Evolutionary conservation across 345 rosid genomes (phyloP).

Genomic region (Orychophragmus violaceus): DNA sequence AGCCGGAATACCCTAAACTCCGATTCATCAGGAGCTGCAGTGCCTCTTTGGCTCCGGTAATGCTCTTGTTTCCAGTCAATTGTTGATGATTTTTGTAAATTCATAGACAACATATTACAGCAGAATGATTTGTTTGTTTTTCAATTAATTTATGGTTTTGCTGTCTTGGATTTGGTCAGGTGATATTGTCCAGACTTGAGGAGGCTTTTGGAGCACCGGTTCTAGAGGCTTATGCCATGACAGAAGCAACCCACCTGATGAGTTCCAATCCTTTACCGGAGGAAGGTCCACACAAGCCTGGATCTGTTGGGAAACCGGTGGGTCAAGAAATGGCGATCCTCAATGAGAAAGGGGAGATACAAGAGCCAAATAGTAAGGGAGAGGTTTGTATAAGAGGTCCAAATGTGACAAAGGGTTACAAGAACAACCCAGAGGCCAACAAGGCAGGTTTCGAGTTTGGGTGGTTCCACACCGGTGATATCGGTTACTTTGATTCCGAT

Average conservation of each 20-base stretch:
- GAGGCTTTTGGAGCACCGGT: slow-evolving; percentile 76
- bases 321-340: slow-evolving; percentile 78
- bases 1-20: slow-evolving; percentile 55
- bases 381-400: slow-evolving; percentile 87
- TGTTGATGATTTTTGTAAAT: neutral
- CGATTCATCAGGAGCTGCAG: slow-evolving; percentile 88
- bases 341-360: slow-evolving; percentile 57
- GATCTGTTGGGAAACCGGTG: slow-evolving; percentile 82
- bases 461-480: slow-evolving; percentile 93
- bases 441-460: slow-evolving; percentile 72
- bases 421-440: slow-evolving; percentile 85
- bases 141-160: neutral
- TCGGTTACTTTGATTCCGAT: slow-evolving; percentile 70
- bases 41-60: slow-evolving; percentile 73
- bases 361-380: slow-evolving; percentile 40
- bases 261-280: slow-evolving; percentile 76
- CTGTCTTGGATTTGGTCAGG: slow-evolving; percentile 17
- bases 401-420: slow-evolving; percentile 90
- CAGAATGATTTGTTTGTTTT: too few species aligned
- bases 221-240: slow-evolving; percentile 91
- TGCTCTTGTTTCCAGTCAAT: too few species aligned
- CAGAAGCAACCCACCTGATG: slow-evolving; percentile 81
- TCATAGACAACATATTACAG: neutral
- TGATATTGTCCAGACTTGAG: slow-evolving; percentile 67
- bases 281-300: slow-evolving; percentile 66